Percentiles rank a stretch among this genome's conserved stretches.
Evolutionary conservation across 768 basidiomycete species (phyloP).

Genomic region (Mycena galopus): DNA sequence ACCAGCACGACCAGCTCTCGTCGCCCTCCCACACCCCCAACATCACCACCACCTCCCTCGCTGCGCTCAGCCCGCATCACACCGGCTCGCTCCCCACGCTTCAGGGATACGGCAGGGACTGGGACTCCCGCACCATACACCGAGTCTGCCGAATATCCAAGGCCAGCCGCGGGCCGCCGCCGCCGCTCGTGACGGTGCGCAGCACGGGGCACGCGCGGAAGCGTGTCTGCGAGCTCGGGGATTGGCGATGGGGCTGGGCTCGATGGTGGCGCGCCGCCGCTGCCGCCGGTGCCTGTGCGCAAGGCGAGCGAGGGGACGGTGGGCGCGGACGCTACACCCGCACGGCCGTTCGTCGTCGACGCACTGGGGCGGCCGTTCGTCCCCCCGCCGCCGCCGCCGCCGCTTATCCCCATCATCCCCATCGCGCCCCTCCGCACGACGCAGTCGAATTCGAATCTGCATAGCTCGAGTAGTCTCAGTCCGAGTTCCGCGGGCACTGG

Average conservation of each 20-base stretch:
- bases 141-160: too few species aligned
- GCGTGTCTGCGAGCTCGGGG: constrained; percentile 8
- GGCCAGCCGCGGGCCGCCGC: background rate
- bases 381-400: constrained; percentile 27
- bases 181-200: constrained; percentile 19
- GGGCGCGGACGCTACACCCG: background rate
- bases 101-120: too few species aligned
- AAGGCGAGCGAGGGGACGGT: background rate
- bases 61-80: too few species aligned
- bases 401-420: constrained; percentile 17
- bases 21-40: background rate
- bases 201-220: constrained; percentile 12
- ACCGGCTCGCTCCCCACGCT: too few species aligned
- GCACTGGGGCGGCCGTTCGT: constrained; percentile 5
- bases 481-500: background rate
- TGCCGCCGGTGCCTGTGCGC: background rate
- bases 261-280: background rate
- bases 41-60: too few species aligned
- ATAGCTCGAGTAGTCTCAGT: too few species aligned
- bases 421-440: too few species aligned
- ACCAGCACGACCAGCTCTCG: background rate
- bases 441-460: background rate
- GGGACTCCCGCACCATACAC: too few species aligned
- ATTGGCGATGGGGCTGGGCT: background rate
- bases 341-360: background rate